These are phyloP conservation scores for Mucor sp. DNA, from an alignment of 371 early-diverging fungal genomes.

Conservation along the genomic window DNA sequence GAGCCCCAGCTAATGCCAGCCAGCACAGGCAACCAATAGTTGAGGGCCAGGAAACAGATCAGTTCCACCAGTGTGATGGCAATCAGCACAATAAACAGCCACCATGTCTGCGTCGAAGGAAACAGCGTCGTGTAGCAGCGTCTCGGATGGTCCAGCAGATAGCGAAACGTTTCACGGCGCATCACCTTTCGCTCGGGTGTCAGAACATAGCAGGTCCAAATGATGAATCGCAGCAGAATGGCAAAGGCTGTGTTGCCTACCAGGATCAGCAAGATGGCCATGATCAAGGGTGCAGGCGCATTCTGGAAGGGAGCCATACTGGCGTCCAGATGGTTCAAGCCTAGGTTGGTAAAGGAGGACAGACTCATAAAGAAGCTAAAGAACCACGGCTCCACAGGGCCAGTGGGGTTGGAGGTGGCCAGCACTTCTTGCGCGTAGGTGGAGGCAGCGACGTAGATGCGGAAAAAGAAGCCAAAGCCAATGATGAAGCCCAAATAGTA, in stretches of 20 bases:
- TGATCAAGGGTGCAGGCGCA: constrained; percentile 39
- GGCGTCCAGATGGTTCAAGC: constrained; percentile 40
- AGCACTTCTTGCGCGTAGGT: constrained; percentile 32
- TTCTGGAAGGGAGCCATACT: constrained; percentile 50
- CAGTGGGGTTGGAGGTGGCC: constrained; percentile 31
- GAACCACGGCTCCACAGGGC: constrained; percentile 44
- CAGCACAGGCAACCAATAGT: constrained; percentile 48
- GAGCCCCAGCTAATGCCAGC: constrained; percentile 42
- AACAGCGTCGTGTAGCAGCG: constrained; percentile 50
- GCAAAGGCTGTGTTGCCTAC: constrained; percentile 52
- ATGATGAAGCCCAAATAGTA: constrained; percentile 32
- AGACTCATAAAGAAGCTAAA: constrained; percentile 46
- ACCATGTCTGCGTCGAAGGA: constrained; percentile 49
- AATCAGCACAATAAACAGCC: constrained; percentile 44
- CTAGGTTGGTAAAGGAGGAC: constrained; percentile 45
- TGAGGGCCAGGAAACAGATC: constrained; percentile 43
- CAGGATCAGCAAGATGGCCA: constrained; percentile 36
- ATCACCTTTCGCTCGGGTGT: constrained; percentile 34
- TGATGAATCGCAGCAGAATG: constrained; percentile 41
- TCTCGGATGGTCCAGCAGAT: constrained; percentile 49
- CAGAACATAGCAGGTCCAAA: constrained; percentile 36
- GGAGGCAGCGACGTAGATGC: constrained; percentile 38
- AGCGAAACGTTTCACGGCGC: constrained; percentile 42
- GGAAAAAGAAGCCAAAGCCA: constrained; percentile 29
- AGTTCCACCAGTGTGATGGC: constrained; percentile 42